phyloP scores from a whole-genome alignment of 805 yeast genomes.

The Candida easanensis region DNA sequence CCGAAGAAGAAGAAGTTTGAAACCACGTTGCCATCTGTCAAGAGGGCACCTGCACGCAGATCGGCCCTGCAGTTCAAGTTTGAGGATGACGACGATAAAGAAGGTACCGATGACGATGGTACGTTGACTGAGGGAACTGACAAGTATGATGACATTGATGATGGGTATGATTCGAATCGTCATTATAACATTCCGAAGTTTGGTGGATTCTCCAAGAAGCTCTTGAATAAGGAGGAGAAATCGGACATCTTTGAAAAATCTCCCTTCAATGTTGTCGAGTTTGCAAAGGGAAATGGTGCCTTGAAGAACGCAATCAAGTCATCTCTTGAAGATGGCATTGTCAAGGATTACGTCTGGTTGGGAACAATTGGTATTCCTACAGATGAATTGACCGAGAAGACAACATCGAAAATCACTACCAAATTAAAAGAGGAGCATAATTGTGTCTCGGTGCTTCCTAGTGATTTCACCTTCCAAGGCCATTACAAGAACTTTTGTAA shows the following conservation, averaged over 20 bases:
- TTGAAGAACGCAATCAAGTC: slow-evolving; percentile 77
- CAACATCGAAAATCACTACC: slow-evolving; percentile 50
- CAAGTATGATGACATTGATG: slow-evolving; percentile 15
- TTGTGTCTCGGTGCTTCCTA: slow-evolving; percentile 66
- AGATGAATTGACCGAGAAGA: slow-evolving; percentile 64
- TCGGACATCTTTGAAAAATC: slow-evolving; percentile 43
- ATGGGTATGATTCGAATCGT: slow-evolving; percentile 13
- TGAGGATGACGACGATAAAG: slow-evolving; percentile 10
- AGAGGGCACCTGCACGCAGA: slow-evolving; percentile 11
- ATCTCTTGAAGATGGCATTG: slow-evolving; percentile 38
- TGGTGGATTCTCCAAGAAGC: slow-evolving; percentile 71
- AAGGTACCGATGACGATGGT: slow-evolving; percentile 1
- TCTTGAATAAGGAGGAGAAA: slow-evolving; percentile 41
- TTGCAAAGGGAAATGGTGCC: slow-evolving; percentile 81
- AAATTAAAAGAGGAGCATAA: slow-evolving; percentile 47
- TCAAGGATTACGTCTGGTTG: slow-evolving; percentile 59
- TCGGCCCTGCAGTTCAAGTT: slow-evolving; percentile 15
- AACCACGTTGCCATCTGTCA: slow-evolving; percentile 12
- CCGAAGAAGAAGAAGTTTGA: slow-evolving; percentile 9
- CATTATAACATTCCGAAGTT: slow-evolving; percentile 41
- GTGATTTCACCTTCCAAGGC: slow-evolving; percentile 81
- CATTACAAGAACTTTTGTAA: slow-evolving; percentile 91
- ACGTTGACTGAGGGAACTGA: slow-evolving; percentile 1
- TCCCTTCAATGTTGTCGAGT: slow-evolving; percentile 73
- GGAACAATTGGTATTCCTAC: slow-evolving; percentile 94